Evolutionary conservation across 2,329 filamentous ascomycete genomes (phyloP), one percentile per base, ranked within the genome.

Genomic region (Microsporum canis): DNA sequence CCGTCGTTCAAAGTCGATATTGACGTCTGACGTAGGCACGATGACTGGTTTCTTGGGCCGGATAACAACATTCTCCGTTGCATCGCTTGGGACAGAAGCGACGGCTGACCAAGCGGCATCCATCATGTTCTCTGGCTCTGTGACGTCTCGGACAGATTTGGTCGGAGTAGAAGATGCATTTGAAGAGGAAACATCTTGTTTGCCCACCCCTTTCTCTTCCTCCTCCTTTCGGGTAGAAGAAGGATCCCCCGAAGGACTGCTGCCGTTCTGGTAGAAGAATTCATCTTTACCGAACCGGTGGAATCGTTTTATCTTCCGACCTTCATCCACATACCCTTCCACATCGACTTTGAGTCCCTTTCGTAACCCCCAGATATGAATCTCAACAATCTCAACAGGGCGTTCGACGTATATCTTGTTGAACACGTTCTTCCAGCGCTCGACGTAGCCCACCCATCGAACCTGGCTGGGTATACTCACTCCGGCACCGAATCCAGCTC

Each of bases 381-480:
- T 80, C 72, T 97, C 92, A 8, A 91, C 72, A 45, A 97, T 84
- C 74, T 97, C 91, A 0, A 96, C 81, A 56, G 86, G 83, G 17
- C 88, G 79, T 69, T 97, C 92, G 5, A 89, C 77, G 68, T 97
- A 99, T 60, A 82, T 80, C 74, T 95, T 95, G 17, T 82, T 84
- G 66, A 78, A 67, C 33, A 83, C 76, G 60, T 84, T 84, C 1
- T 88, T 82, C 92, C 92, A 96, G 10, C 88, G 83, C 68, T 96
- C 88, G 7, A 96, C 89, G 70, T 99, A 99, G 34, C 82, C 80
- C 17, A 99, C 80, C 83, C 89, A 96, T 7, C 94, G 82, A 63
- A 95, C 74, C 73, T 99, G 94, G 66, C 90, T 96, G 0, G 91
- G 91, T 55, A 99, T 99, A 38, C 88, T 94, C 29, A 99, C 87